A percentile compares a stretch with the other conserved stretches of the same genome.
Conservation (phyloP, 345 rosid genomes). For the Citrus inodora region DNA sequence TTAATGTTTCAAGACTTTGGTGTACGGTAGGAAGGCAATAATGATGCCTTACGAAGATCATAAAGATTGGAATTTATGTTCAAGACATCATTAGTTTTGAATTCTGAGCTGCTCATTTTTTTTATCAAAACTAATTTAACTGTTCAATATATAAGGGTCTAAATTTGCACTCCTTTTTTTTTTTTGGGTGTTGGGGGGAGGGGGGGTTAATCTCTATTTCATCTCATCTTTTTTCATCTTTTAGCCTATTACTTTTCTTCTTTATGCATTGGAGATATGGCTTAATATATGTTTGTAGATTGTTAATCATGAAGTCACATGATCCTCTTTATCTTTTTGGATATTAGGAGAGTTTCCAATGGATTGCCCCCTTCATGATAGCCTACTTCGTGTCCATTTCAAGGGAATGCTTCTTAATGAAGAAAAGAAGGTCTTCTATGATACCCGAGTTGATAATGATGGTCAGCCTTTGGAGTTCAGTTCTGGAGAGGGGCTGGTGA, state of each 20-base stretch:
- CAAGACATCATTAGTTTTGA: not conserved
- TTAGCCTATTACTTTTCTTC: slow-evolving; percentile 2
- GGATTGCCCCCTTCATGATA: slow-evolving; percentile 97
- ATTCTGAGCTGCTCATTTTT: not conserved
- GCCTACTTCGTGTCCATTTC: slow-evolving; percentile 75
- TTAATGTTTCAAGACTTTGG: not conserved
- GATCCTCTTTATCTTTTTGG: not conserved
- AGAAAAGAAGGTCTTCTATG: slow-evolving; percentile 69
- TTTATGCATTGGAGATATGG: not conserved
- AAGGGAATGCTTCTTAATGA: slow-evolving; percentile 88
- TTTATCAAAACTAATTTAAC: too few species aligned
- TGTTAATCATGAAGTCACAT: not conserved
- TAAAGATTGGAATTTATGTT: not conserved
- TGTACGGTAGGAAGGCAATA: not conserved
- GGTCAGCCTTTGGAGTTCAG: slow-evolving; percentile 89
- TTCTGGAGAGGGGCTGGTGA: slow-evolving; percentile 95
- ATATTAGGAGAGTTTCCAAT: slow-evolving; percentile 93
- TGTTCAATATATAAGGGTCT: not conserved
- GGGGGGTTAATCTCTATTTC: not conserved
- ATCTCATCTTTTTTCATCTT: not conserved
- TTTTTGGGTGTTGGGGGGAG: not conserved
- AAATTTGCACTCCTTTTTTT: not conserved
- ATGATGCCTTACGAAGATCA: not conserved
- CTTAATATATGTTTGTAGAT: not conserved
- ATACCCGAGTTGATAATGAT: slow-evolving; percentile 65